Evolutionary conservation across 805 yeast genomes (phyloP).

Genomic region (Starmerella scarabaei): DNA sequence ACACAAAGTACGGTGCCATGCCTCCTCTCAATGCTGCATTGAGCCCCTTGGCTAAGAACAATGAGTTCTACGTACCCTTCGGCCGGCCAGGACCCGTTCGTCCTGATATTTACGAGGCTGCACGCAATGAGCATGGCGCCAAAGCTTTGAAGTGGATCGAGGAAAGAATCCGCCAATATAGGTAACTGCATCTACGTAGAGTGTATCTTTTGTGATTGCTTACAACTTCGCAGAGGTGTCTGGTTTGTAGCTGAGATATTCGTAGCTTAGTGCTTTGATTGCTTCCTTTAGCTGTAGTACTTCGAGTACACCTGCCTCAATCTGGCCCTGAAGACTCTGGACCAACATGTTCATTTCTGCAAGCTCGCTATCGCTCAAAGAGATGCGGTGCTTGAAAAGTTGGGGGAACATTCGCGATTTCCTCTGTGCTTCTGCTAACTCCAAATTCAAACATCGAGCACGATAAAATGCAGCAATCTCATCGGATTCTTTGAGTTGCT

Average conservation of each 20-base stretch:
- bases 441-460: no score
- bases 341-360: no score
- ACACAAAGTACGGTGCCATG: slow-evolving; percentile 32
- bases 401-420: no score
- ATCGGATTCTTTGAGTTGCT: no score
- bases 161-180: slow-evolving; percentile 2
- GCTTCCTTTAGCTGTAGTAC: not conserved
- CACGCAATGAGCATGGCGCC: slow-evolving; percentile 27
- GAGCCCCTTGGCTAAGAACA: slow-evolving; percentile 29
- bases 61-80: slow-evolving; percentile 33
- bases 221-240: no score
- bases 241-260: no score
- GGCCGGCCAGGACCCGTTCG: slow-evolving; percentile 32
- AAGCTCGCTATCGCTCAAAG: no score
- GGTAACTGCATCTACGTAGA: not conserved
- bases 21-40: slow-evolving; percentile 35
- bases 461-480: no score
- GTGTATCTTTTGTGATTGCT: no score
- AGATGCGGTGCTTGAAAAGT: no score
- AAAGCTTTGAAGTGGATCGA: slow-evolving; percentile 28
- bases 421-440: no score
- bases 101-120: slow-evolving; percentile 28
- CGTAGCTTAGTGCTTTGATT: no score
- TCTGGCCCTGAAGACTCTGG: not conserved
- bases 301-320: not conserved